Evolutionary conservation across 1,284 basidiomycete genomes (phyloP).

Genomic region (Naganishia albida): DNA sequence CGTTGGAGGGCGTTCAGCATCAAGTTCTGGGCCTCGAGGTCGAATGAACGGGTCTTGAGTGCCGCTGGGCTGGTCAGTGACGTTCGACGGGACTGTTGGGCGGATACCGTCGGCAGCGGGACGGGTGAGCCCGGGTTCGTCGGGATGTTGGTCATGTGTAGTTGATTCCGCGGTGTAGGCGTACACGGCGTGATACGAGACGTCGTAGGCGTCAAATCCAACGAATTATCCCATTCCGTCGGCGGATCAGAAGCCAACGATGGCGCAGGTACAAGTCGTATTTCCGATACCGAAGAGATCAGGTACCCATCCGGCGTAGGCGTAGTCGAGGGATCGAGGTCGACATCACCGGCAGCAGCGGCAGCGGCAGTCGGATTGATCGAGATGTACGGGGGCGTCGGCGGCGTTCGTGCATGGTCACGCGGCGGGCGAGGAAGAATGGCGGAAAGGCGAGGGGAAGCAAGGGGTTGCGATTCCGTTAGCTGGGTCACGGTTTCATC

Average conservation of each 20-base stretch:
- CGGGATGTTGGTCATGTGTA: not conserved
- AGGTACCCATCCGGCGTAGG: not conserved
- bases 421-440: slow-evolving; percentile 1
- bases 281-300: not conserved
- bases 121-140: not conserved
- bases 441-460: slow-evolving; percentile 7
- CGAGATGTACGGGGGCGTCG: slow-evolving; percentile 9
- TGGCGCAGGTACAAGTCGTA: slow-evolving; percentile 11
- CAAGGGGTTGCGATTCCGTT: slow-evolving; percentile 7
- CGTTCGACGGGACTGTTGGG: slow-evolving; percentile 3
- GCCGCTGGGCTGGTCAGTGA: not conserved
- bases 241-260: not conserved
- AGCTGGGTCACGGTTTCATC: slow-evolving; percentile 25
- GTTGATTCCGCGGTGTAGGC: not conserved
- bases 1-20: slow-evolving; percentile 45
- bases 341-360: not conserved
- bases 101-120: not conserved
- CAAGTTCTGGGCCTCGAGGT: slow-evolving; percentile 38
- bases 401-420: not conserved
- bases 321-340: slow-evolving; percentile 2
- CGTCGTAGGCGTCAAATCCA: not conserved
- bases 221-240: not conserved
- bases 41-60: slow-evolving; percentile 21
- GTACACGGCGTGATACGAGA: slow-evolving; percentile 1
- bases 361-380: too few species aligned